Evolutionary conservation across 352 stramenopile species (phyloP), one percentile per base, ranked within the genome.

Genomic region (Globisporangium lucens): DNA sequence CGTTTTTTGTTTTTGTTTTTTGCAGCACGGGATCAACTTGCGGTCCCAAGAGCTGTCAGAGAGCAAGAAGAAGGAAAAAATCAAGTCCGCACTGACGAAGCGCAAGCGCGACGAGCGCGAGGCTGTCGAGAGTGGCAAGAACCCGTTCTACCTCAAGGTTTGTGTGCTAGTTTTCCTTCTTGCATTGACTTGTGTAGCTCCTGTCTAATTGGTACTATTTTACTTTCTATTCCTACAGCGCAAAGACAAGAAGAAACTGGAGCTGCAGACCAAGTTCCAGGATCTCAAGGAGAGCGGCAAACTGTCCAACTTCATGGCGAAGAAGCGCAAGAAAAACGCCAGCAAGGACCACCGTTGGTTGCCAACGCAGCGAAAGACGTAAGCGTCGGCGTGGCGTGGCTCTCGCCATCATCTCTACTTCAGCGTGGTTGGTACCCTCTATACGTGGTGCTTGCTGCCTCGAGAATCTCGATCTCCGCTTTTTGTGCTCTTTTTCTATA

Each of bases 321-420:
- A 97, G 74, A 96, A 96, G 67, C 83, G 92, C 60, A 97, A 97
- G 80, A 97, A 96, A 79, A 97, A 97, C 71, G 91, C 92, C 53
- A 94, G 87, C 74, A 98, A 98, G 65, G 92, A 98, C 70, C 89
- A 97, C 76, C 75, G 89, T 65, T 97, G 91, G 88, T 64, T 98
- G 60, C 92, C 92, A 4, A 94, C 86, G 36, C 80, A 91, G 68
- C 84, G 87, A 69, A 95, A 93, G 76, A 65, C 72, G 10, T 78
- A 49, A 71, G 38, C 15, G 15, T 20, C 17, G 20, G 22, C 53
- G 29, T 35, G 29, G 13, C 2, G 6, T n/a, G 41, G 9, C 41
- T 49, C 15, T 8, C 43, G 1, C 24, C 41, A 9, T n/a, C 41
- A 0, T 49, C n/a, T 17, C 43, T 4, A 24, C 43, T 51, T 12